Conservation (phyloP, 1,139 yeast genomes). For the Suzukiozyma palmioleophila region DNA sequence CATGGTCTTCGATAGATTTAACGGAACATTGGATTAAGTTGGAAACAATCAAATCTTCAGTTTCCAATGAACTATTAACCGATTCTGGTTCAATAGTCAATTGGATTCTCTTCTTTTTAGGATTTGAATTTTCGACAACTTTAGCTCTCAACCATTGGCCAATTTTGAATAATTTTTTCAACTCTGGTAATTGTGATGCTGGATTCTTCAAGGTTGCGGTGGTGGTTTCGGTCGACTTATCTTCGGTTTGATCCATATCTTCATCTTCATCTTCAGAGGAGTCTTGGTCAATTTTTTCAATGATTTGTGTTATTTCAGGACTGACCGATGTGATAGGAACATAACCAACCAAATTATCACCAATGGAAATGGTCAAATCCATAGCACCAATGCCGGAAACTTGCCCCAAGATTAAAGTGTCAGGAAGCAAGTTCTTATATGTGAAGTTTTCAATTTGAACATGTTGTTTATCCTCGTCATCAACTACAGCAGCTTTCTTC, state of each 20-base stretch:
- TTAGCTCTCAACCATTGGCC: conserved; percentile 89
- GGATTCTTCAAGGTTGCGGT: conserved; percentile 23
- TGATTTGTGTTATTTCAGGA: conserved; percentile 49
- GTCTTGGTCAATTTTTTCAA: conserved; percentile 47
- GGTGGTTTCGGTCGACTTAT: conserved; percentile 24
- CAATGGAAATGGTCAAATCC: conserved; percentile 67
- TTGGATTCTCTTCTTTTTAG: conserved; percentile 63
- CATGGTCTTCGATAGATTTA: conserved; percentile 85
- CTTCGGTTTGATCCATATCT: conserved; percentile 37
- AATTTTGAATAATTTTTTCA: conserved; percentile 49
- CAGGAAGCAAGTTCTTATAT: conserved; percentile 61
- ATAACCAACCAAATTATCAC: conserved; percentile 81
- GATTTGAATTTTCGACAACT: conserved; percentile 48
- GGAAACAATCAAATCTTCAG: conserved; percentile 62
- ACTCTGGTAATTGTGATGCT: conserved; percentile 48
- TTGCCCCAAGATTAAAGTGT: conserved; percentile 75
- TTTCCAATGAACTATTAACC: conserved; percentile 59
- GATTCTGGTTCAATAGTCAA: conserved; percentile 71
- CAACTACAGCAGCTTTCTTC: conserved; percentile 32
- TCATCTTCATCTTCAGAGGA: conserved; percentile 39
- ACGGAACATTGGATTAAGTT: conserved; percentile 72
- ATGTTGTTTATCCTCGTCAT: conserved; percentile 19
- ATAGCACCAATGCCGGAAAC: conserved; percentile 53
- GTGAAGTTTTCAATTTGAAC: conserved; percentile 56
- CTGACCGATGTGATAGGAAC: conserved; percentile 76